Conservation (phyloP, 441 rosid genomes). For the Eruca vesicaria region DNA sequence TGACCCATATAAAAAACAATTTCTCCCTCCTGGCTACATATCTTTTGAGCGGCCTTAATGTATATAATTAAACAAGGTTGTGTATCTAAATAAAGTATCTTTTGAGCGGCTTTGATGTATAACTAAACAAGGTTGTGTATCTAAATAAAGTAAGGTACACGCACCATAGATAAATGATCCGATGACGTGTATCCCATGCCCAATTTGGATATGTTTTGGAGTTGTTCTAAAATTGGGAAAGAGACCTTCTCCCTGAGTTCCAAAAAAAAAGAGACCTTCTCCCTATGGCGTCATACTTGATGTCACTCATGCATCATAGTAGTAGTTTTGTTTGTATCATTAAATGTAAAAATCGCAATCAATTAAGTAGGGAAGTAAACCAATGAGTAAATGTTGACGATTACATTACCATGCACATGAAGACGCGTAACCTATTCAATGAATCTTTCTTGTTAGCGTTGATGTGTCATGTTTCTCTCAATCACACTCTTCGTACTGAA, state of each 20-base stretch:
- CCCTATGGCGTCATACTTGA: not conserved
- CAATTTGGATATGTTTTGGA: not conserved
- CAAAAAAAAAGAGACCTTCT: not conserved
- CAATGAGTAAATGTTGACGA: not conserved
- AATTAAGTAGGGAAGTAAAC: constrained; percentile 15
- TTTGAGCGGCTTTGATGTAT: no score
- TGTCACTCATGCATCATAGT: not conserved
- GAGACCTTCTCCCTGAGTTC: no score
- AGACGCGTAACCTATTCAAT: constrained; percentile 14
- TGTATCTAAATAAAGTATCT: no score
- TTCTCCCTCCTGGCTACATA: no score
- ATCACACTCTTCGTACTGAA: constrained; percentile 14
- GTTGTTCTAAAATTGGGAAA: not conserved
- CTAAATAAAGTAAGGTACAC: not conserved
- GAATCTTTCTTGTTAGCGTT: not conserved
- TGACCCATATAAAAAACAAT: no score
- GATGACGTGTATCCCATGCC: not conserved
- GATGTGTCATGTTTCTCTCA: constrained; percentile 14
- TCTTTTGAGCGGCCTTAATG: no score
- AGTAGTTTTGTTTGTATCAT: not conserved
- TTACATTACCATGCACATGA: not conserved
- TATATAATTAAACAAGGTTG: no score
- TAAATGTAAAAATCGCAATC: constrained; percentile 12
- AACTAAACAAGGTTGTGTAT: no score
- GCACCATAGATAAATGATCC: not conserved